Evolutionary conservation across 306 rosid genomes (phyloP), one percentile per base, ranked within the genome.

Genomic region (Lathyrus tuberosus): DNA sequence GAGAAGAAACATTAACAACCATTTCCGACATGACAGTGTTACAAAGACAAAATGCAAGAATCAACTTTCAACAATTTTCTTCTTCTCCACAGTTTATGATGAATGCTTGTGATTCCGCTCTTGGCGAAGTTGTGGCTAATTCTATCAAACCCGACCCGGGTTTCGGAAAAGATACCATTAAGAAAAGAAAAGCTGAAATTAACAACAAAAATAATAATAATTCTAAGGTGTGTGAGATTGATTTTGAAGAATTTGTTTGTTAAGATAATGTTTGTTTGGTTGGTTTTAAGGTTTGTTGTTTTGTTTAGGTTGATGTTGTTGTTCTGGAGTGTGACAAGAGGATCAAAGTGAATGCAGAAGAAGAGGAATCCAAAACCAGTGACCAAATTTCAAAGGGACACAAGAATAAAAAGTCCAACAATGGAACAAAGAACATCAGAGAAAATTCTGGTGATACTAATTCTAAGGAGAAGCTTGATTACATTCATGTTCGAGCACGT

Each of bases 401-500:
- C 52, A 84, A 84, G 70, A 80, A 74, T 77, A 40, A 44, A 40
- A 72, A 60, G 35, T 41, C 37, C 5, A 47, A 38, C 22, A 47
- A 49, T 61, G 70, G 41, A 5, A 69, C 37, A n/a, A 75, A n/a
- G 47, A 84, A 75, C 72, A 80, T 76, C 63, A 76, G 76, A 56
- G 96, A 84, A 80, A 69, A 79, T 3, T 87, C 88, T 33, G 83
- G 18, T 11, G 91, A 86, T 18, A 84, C 71, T 17, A 84, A 76
- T 62, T 89, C 89, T 0, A 88, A 84, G 71, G 97, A 82, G 15
- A 92, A 89, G 81, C 84, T 83, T 3, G 98, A 87, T 63, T 92
- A 87, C 84, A 92, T 92, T 73, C 98, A 92, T 70, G 98, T 92
- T 49, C 82, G 98, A 41, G 96, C 98, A 1, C 89, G 98, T 26